These are phyloP conservation scores for Chiua virens DNA, from an alignment of 768 basidiomycete genomes.

Conservation along the genomic window DNA sequence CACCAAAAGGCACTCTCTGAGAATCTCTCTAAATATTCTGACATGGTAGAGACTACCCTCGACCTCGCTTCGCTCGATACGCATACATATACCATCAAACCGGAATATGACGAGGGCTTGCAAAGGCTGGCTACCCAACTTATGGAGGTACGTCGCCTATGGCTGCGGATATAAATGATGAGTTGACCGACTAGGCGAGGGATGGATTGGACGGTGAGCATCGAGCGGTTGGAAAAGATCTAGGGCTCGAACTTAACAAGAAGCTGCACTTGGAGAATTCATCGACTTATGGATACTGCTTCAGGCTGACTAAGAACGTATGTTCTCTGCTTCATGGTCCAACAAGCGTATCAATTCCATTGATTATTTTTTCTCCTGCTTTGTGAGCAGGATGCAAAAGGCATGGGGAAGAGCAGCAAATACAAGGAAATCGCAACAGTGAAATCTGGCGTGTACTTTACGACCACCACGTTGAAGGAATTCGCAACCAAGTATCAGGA, in stretches of 20 bases:
- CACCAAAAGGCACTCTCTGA: slow-evolving; percentile 55
- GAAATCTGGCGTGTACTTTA: slow-evolving; percentile 89
- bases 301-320: slow-evolving; percentile 89
- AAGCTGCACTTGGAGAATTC: slow-evolving; percentile 96
- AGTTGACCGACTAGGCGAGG: slow-evolving; percentile 43
- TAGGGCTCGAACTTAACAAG: slow-evolving; percentile 86
- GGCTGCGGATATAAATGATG: not conserved
- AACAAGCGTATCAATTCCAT: not conserved
- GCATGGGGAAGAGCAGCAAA: slow-evolving; percentile 55
- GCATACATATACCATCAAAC: slow-evolving; percentile 89
- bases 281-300: slow-evolving; percentile 85
- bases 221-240: slow-evolving; percentile 59
- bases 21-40: slow-evolving; percentile 74
- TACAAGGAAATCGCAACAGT: slow-evolving; percentile 84
- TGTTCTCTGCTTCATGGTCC: slow-evolving; percentile 22
- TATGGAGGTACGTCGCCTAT: slow-evolving; percentile 40
- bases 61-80: slow-evolving; percentile 83
- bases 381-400: slow-evolving; percentile 69
- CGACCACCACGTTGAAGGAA: slow-evolving; percentile 70
- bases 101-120: slow-evolving; percentile 82
- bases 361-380: not conserved
- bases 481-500: slow-evolving; percentile 74
- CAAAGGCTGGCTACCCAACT: slow-evolving; percentile 68
- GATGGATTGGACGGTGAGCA: slow-evolving; percentile 88
- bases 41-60: slow-evolving; percentile 96